Conservation (phyloP, 208 protist genomes). For the Acanthamoeba lenticulata region DNA sequence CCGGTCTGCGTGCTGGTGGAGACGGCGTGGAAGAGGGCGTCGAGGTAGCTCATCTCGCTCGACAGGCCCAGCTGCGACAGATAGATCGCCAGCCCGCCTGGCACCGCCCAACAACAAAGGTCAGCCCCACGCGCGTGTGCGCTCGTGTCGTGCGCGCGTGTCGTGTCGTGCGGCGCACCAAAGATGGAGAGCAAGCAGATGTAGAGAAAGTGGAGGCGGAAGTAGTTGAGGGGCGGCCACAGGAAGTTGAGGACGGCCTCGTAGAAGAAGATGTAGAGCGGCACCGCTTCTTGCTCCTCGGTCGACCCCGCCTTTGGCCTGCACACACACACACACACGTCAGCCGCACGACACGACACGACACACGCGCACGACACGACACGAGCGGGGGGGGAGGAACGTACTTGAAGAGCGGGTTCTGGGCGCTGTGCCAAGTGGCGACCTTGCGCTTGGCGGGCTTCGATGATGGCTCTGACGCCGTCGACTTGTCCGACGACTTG, state of each 20-base stretch:
- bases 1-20: background rate
- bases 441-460: background rate
- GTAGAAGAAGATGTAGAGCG: background rate
- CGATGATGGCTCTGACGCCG: background rate
- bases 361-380: background rate
- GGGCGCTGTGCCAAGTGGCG: background rate
- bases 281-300: background rate
- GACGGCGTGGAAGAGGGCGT: background rate
- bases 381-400: background rate
- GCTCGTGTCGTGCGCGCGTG: background rate
- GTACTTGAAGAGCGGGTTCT: constrained; percentile 45
- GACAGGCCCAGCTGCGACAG: background rate
- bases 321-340: background rate
- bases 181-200: background rate
- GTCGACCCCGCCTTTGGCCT: background rate
- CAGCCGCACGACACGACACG: background rate
- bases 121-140: background rate
- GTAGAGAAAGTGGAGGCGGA: constrained; percentile 32
- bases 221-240: constrained; percentile 16
- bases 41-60: background rate
- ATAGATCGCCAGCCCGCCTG: background rate
- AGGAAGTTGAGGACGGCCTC: constrained; percentile 8
- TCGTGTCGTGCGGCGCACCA: background rate
- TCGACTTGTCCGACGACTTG: background rate
- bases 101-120: too few species aligned